These are phyloP conservation scores for Phaeosphaeriaceae sp. DNA, from an alignment of 2,329 filamentous ascomycete species.

Conservation along the genomic window DNA sequence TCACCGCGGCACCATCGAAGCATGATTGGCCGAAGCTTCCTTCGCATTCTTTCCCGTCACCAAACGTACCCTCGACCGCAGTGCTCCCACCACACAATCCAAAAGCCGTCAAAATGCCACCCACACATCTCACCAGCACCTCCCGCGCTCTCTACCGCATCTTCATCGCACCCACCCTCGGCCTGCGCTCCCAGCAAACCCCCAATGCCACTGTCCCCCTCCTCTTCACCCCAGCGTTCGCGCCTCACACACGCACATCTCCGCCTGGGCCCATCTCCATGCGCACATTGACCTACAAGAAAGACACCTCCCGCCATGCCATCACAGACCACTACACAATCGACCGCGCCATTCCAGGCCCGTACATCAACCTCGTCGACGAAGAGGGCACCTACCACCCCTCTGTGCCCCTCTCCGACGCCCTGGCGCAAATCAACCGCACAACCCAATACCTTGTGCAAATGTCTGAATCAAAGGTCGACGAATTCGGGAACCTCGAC, in stretches of 20 bases:
- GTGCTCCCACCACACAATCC: background rate
- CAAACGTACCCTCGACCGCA: background rate
- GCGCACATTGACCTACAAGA: constrained; percentile 30
- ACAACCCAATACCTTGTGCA: constrained; percentile 60
- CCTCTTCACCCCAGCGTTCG: constrained; percentile 21
- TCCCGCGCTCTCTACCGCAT: constrained; percentile 53
- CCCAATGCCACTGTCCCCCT: constrained; percentile 12
- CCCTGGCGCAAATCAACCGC: constrained; percentile 57
- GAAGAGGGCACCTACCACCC: constrained; percentile 45
- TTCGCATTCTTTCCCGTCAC: background rate
- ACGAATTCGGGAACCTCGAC: constrained; percentile 43
- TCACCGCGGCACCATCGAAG: constrained; percentile 14
- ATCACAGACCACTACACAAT: constrained; percentile 50
- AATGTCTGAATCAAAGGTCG: constrained; percentile 45
- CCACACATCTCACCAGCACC: constrained; percentile 40
- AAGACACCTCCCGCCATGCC: constrained; percentile 43
- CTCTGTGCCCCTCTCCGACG: constrained; percentile 37
- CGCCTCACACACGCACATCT: constrained; percentile 10
- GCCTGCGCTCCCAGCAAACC: constrained; percentile 15
- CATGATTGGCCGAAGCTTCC: constrained; percentile 7
- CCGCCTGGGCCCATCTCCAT: constrained; percentile 14
- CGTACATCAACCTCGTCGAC: constrained; percentile 55
- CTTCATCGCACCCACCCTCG: constrained; percentile 50
- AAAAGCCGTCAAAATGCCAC: constrained; percentile 29
- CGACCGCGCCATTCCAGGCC: constrained; percentile 58